phyloP scores from a whole-genome alignment of 2,329 filamentous ascomycete genomes.

The Claviceps arundinis region DNA sequence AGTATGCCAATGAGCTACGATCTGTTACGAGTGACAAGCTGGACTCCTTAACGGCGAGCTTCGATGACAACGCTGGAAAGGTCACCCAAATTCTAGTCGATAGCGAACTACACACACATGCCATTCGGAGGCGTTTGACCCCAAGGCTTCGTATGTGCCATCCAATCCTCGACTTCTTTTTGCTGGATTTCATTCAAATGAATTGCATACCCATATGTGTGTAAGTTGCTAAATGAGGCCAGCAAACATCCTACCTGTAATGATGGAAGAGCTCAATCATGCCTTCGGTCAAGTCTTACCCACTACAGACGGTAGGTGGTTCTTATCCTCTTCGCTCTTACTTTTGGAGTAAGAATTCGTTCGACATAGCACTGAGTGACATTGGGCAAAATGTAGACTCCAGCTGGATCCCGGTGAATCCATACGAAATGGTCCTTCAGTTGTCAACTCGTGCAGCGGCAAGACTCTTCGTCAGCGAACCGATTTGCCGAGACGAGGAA shows the following conservation, averaged over 20 bases:
- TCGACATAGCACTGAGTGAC: no score
- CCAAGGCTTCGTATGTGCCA: conserved; percentile 7
- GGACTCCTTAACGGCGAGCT: conserved; percentile 8
- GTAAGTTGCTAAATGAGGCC: no score
- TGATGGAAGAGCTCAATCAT: conserved; percentile 8
- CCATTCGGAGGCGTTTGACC: conserved; percentile 7
- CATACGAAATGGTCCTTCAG: conserved; percentile 7
- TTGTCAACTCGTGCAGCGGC: conserved; percentile 8
- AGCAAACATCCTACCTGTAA: conserved; percentile 7
- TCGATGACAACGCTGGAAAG: conserved; percentile 8
- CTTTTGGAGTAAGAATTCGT: neutral
- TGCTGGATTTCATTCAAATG: no score
- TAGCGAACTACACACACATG: conserved; percentile 8
- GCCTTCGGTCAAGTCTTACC: conserved; percentile 5
- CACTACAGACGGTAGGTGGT: neutral
- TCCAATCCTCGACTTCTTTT: neutral
- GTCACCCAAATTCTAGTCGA: conserved; percentile 7
- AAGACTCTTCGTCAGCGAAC: conserved; percentile 8
- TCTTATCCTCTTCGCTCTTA: neutral
- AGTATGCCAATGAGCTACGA: conserved; percentile 7
- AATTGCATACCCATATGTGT: no score
- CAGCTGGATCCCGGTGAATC: conserved; percentile 3
- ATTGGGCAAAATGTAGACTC: neutral
- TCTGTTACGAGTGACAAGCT: conserved; percentile 8
- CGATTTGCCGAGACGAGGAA: conserved; percentile 7